Evolutionary conservation across 78 protist genomes (phyloP).

Genomic region (Planoprotostelium fungivorum): DNA sequence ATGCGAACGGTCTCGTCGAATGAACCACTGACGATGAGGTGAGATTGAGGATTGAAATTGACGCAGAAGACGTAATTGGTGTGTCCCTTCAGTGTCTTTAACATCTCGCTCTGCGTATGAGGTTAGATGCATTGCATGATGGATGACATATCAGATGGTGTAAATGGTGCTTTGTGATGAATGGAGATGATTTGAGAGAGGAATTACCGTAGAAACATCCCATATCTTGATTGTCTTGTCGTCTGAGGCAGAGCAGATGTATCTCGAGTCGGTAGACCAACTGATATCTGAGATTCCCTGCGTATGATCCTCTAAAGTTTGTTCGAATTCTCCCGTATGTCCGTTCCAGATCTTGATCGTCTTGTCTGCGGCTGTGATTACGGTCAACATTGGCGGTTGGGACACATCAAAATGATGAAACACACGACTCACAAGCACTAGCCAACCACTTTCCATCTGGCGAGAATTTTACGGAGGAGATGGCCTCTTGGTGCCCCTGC

Average conservation of each 20-base stretch:
- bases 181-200: background rate
- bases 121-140: too few relatives aligned
- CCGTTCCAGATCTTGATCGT: conserved; percentile 63
- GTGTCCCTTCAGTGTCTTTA: conserved; percentile 79
- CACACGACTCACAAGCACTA: conserved; percentile 56
- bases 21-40: conserved; percentile 82
- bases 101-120: conserved; percentile 11
- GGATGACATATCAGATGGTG: background rate
- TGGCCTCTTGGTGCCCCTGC: conserved; percentile 79
- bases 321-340: conserved; percentile 8
- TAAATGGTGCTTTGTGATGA: too few relatives aligned
- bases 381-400: background rate
- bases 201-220: conserved; percentile 59
- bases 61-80: conserved; percentile 76
- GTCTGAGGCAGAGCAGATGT: conserved; percentile 79
- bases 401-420: background rate
- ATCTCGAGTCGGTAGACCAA: conserved; percentile 63
- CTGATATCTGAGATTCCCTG: conserved; percentile 72
- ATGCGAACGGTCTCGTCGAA: conserved; percentile 82
- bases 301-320: conserved; percentile 49
- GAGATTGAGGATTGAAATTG: conserved; percentile 79
- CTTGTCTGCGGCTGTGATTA: conserved; percentile 72
- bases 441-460: conserved; percentile 85
- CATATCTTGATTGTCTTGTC: conserved; percentile 78
- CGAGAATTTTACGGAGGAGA: conserved; percentile 84